Evolutionary conservation across 192 early-diverging fungal species (phyloP).

Genomic region (Coemansia sp.): DNA sequence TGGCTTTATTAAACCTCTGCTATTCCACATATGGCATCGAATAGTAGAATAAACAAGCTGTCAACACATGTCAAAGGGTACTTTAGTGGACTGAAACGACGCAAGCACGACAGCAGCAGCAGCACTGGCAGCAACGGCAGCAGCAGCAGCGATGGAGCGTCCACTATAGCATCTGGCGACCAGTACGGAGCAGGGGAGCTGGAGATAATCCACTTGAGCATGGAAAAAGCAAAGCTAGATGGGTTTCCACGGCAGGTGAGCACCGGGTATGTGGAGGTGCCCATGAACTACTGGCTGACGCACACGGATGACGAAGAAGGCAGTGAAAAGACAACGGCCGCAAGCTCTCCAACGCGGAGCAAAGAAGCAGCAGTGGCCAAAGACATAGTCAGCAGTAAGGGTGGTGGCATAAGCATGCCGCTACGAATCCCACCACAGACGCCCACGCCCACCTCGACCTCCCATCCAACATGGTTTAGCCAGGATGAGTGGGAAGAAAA

Average conservation of each 20-base stretch:
- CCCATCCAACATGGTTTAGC: constrained; percentile 16
- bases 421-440: constrained; percentile 20
- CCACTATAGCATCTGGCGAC: neutral
- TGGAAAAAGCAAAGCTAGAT: constrained; percentile 22
- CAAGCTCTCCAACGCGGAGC: neutral
- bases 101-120: constrained; percentile 26
- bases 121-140: neutral
- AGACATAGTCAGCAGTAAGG: neutral
- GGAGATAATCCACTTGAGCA: constrained; percentile 30
- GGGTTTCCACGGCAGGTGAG: neutral
- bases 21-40: constrained; percentile 16
- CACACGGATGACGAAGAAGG: constrained; percentile 19
- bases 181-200: constrained; percentile 8
- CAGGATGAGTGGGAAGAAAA: constrained; percentile 38
- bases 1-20: neutral
- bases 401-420: constrained; percentile 11
- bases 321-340: neutral
- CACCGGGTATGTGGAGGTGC: constrained; percentile 7
- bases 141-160: neutral
- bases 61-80: constrained; percentile 35
- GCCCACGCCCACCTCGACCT: neutral
- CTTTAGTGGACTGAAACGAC: constrained; percentile 27
- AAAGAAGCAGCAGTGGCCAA: neutral
- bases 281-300: constrained; percentile 47
- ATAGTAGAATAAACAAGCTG: constrained; percentile 40